Base-by-base conservation (phyloP, 2,329 filamentous ascomycete species). In the Leptographium lundbergii region DNA sequence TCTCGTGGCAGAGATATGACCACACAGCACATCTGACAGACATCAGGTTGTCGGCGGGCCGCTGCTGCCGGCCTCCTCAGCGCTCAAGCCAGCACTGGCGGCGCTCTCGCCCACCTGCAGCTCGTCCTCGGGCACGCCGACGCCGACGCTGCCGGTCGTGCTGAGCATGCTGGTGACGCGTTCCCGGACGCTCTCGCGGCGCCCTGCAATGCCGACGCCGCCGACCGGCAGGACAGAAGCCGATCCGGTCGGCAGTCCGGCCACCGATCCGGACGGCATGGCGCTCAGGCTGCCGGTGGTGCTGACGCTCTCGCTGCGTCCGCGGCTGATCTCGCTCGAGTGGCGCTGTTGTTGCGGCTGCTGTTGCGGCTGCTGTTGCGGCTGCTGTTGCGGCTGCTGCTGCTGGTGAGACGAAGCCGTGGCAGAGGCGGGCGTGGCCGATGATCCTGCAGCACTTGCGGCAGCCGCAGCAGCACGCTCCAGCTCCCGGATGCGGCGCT, bases 61-160 rank as follows among this genome's bases (percentile, higher is more conserved):
- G 42, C 42, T 45, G 42, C 19, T 22, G 47, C 7, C 14, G 17
- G 29, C 14, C 39, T 52, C 36, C 13, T 42, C 13, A 19, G 17
- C 61, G 2, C 59, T 60, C 52, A 74, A 59, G 0, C 73, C 73
- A 0, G 73, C 70, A 64, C 79, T 83, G 1, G 81, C 79, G 0
- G 82, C 82, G 62, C 81, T 85, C 71, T 85, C 81, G 1, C 82
- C 82, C 32, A 85, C 81, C 57, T 75, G 75, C 51, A 85, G 69
- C 66, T 82, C 81, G 54, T 84, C 81, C 51, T 84, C 81, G 0
- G 80, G 76, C 3, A 83, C 81, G 2, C 81, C 81, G 0, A 81
- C 75, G 6, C 71, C 78, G 6, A 74, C 66, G 60, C 77, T 81
- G 25, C 59, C 59, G 7, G 59, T 50, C 17, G 57, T 51, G 59